These are phyloP conservation scores for Sabuloglossum arenarium DNA, from an alignment of 495 filamentous ascomycete genomes.

Conservation along the genomic window DNA sequence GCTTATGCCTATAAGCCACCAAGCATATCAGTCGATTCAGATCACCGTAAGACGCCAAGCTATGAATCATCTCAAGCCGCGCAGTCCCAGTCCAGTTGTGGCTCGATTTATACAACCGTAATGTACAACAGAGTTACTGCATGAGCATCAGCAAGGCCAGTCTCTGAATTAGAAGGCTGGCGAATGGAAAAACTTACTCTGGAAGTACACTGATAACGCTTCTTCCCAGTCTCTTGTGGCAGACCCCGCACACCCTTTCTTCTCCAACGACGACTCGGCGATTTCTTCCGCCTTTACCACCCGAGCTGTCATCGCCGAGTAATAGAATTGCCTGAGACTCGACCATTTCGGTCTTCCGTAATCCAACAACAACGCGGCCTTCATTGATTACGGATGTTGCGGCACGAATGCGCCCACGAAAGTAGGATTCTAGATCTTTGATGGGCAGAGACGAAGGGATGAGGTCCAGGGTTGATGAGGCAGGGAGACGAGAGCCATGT, in stretches of 20 bases:
- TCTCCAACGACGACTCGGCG: slow-evolving; percentile 61
- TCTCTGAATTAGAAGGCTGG: neutral
- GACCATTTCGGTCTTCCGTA: slow-evolving; percentile 54
- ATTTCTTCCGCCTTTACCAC: slow-evolving; percentile 37
- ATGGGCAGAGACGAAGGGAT: slow-evolving; percentile 68
- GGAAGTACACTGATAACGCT: slow-evolving; percentile 66
- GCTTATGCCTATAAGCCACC: neutral
- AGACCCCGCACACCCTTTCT: slow-evolving; percentile 75
- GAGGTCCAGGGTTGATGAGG: slow-evolving; percentile 59
- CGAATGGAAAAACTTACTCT: slow-evolving; percentile 26
- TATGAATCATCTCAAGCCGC: neutral
- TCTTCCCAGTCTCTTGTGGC: slow-evolving; percentile 76
- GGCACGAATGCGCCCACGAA: slow-evolving; percentile 74
- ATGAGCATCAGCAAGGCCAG: slow-evolving; percentile 9
- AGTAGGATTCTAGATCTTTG: slow-evolving; percentile 69
- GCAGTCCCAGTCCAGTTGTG: neutral
- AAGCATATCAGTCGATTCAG: slow-evolving; percentile 20
- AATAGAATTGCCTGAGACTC: slow-evolving; percentile 48
- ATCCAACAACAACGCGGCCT: slow-evolving; percentile 46
- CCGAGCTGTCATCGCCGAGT: slow-evolving; percentile 37
- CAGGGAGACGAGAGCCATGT: slow-evolving; percentile 80
- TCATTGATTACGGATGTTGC: slow-evolving; percentile 66
- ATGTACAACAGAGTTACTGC: slow-evolving; percentile 50
- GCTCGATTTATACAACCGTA: slow-evolving; percentile 50
- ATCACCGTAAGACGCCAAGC: neutral